Base-by-base conservation (phyloP, 441 rosid species). In the Eutrema salsugineum region DNA sequence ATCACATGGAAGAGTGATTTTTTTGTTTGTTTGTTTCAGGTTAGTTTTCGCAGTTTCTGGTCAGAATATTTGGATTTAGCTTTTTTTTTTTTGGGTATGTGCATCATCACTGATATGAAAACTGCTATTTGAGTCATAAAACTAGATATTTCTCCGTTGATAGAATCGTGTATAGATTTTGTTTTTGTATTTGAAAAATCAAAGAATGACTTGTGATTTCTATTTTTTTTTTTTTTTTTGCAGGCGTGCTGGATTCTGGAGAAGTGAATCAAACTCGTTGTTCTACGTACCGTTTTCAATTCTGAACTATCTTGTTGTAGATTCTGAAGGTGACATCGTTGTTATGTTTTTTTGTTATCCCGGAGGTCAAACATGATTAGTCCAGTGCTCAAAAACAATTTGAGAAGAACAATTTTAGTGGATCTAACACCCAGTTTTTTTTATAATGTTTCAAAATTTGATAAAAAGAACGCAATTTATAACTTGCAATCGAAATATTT, bases 1-100 rank as follows among this genome's bases (percentile, higher is more conserved):
- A 85, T n/a, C 86, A 54, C 38, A 75, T 75, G 75, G 74, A 69
- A 61, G 79, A 74, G 24, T 76, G 70, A 69, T 27, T 24, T 24
- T 24, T 36, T 55, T n/a, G n/a, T 15, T 50, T 14, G 43, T 14
- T 36, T 55, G 42, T 36, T 27, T 56, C 61, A 68, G 75, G 75
- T 68, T 59, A 15, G 63, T 48, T 32, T 30, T 30, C 33, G 8
- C 6, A 30, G 8, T 30, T 33, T 33, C 9, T 24, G 27, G 11
- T 11, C 11, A 6, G 2, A 56, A 15, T 5, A 1, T 28, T 27
- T 28, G 9, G 9, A 20, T 2, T 2, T 12, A 16, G 32, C 32
- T 24, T 2, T 24, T 24, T 24, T 24, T 24, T 24, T 24, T 24
- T 24, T 24, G 2, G 27, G 27, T 24, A 2, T 24, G 27, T 24